phyloP scores from a whole-genome alignment of 352 stramenopile species.

The Phytophthora palmivora region DNA sequence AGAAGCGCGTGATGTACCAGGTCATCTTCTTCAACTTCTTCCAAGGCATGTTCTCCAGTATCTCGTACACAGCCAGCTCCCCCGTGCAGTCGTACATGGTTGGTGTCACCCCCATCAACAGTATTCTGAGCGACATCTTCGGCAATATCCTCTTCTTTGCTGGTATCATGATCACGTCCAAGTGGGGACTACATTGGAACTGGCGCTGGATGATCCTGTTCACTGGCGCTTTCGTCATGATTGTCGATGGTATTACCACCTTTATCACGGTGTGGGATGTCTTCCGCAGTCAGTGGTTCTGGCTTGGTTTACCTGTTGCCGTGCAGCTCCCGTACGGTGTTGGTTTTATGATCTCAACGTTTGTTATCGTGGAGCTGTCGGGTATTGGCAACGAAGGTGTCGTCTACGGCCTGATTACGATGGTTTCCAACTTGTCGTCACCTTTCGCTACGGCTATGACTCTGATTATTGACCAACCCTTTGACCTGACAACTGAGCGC shows the following conservation, averaged over 20 bases:
- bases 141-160: slow-evolving; percentile 35
- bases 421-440: slow-evolving; percentile 32
- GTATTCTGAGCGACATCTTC: slow-evolving; percentile 35
- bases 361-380: slow-evolving; percentile 42
- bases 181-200: slow-evolving; percentile 35
- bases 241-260: slow-evolving; percentile 17
- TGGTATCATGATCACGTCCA: slow-evolving; percentile 18
- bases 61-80: slow-evolving; percentile 35
- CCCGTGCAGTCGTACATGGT: slow-evolving; percentile 45
- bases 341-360: slow-evolving; percentile 25
- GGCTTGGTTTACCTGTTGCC: slow-evolving; percentile 13
- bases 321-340: slow-evolving; percentile 22
- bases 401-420: slow-evolving; percentile 44
- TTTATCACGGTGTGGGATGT: slow-evolving; percentile 27
- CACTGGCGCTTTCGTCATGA: slow-evolving; percentile 14
- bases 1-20: slow-evolving; percentile 48
- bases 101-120: slow-evolving; percentile 38
- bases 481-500: slow-evolving; percentile 35
- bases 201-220: slow-evolving; percentile 41
- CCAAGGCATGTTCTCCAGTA: slow-evolving; percentile 37
- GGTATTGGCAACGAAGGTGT: slow-evolving; percentile 42
- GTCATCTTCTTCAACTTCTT: slow-evolving; percentile 53
- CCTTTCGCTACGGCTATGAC: slow-evolving; percentile 34
- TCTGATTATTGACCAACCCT: slow-evolving; percentile 31
- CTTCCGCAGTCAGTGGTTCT: slow-evolving; percentile 28